Conservation (phyloP, 2,329 filamentous ascomycete species). For the Exophiala alcalophila region DNA sequence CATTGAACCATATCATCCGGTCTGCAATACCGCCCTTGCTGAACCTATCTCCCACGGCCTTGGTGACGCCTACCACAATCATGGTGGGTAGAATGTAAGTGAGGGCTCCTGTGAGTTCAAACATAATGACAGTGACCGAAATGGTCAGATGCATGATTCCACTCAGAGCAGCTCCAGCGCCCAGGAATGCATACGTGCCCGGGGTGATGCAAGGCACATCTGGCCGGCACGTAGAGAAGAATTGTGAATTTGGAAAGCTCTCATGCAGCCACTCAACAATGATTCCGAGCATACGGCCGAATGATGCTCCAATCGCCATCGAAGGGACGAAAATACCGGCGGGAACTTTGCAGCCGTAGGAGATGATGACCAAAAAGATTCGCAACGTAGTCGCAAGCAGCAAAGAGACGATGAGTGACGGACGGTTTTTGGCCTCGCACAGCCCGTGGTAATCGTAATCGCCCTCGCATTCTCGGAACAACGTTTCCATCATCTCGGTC, state of each 20-base stretch:
- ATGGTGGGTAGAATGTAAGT: constrained; percentile 97
- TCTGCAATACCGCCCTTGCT: constrained; percentile 97
- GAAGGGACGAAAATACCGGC: constrained; percentile 97
- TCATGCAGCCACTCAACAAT: constrained; percentile 87
- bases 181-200: constrained; percentile 93
- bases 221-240: constrained; percentile 84
- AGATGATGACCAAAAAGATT: constrained; percentile 83
- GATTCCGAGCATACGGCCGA: constrained; percentile 91
- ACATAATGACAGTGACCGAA: constrained; percentile 98
- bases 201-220: constrained; percentile 96
- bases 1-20: constrained; percentile 98
- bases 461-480: constrained; percentile 91
- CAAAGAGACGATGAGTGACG: constrained; percentile 75
- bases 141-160: constrained; percentile 99
- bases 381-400: constrained; percentile 76
- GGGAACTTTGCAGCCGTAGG: constrained; percentile 96
- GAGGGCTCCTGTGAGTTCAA: constrained; percentile 93
- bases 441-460: constrained; percentile 84
- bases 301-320: constrained; percentile 94
- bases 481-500: constrained; percentile 98
- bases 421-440: constrained; percentile 74
- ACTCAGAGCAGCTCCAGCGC: constrained; percentile 83
- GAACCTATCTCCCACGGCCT: constrained; percentile 84
- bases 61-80: constrained; percentile 97
- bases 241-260: constrained; percentile 72